Evolutionary conservation across 495 filamentous ascomycete species (phyloP).

Genomic region (Penicillium robsamsonii): DNA sequence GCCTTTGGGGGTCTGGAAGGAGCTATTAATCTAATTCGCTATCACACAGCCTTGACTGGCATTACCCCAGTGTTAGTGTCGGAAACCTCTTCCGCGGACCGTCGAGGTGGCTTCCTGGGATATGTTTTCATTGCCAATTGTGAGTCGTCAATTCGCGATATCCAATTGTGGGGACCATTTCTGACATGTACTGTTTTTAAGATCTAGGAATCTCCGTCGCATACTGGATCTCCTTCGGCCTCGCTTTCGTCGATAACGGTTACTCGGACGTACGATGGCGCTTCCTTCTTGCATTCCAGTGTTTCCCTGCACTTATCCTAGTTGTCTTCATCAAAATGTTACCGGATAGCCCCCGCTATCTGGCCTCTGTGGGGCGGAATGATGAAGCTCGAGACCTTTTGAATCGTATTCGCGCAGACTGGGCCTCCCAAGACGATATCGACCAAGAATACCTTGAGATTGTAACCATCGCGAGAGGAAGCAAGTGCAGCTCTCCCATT

Average conservation of each 20-base stretch:
- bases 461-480: constrained; percentile 30
- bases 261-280: constrained; percentile 53
- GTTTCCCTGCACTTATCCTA: constrained; percentile 52
- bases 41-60: constrained; percentile 41
- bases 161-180: neutral
- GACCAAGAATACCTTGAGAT: constrained; percentile 44
- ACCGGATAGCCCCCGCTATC: constrained; percentile 49
- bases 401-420: constrained; percentile 23
- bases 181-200: constrained; percentile 24
- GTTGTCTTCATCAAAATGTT: constrained; percentile 48
- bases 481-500: constrained; percentile 35
- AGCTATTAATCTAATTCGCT: constrained; percentile 7
- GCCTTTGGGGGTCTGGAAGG: neutral
- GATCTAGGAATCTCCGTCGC: constrained; percentile 59
- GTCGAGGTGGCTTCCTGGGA: constrained; percentile 48
- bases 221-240: constrained; percentile 62
- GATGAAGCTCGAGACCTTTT: constrained; percentile 41
- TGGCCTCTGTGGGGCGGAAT: constrained; percentile 38
- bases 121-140: constrained; percentile 55
- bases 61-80: constrained; percentile 53
- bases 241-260: constrained; percentile 51
- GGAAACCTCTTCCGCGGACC: constrained; percentile 49
- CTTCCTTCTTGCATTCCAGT: constrained; percentile 55
- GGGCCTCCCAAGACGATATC: constrained; percentile 28
- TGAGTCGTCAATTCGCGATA: constrained; percentile 18